Base-by-base conservation (phyloP, 1,139 yeast species). In the Meyerozyma smithsonii region DNA sequence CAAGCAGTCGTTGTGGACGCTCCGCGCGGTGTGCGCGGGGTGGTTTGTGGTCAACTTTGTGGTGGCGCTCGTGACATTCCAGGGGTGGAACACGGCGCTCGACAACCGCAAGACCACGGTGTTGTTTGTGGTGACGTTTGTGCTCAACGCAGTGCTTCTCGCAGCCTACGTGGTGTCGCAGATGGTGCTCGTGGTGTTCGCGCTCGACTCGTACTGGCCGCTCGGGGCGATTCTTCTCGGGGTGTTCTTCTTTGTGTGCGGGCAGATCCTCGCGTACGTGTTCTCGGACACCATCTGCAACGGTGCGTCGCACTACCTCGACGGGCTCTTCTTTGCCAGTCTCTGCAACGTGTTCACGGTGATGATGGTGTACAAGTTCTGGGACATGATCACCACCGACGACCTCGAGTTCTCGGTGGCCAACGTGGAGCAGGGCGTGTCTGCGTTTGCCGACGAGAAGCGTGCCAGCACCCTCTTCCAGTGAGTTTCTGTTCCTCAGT, bases 381-480 rank as follows among this genome's bases (percentile, higher is more conserved):
- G 97, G 97, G 97, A 90, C 55, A 86, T 88, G 78, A 84, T 92
- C 40, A 92, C 97, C n/a, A 79, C 82, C 44, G 97, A 92, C 55
- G 97, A 92, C 59, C 78, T 90, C 54, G 98, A 92, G 63, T 92
- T 92, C 60, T 80, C 92, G 38, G 95, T 88, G 39, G 75, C 76
- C 14, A 64, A 58, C 35, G 70, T 62, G 11, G 75, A 70, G 46
- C 69, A 64, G 37, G 72, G 70, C 4, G 62, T 67, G n/a, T 46
- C 52, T 42, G 56, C 62, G 4, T 64, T 64, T 43, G 68, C 61
- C 7, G 69, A 61, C 35, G 73, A 68, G 43, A 69, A 68, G 56
- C 55, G 72, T 42, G 42, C 49, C 16, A 64, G 70, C 44, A 55
- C 53, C 26, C 57, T 56, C 43, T 66, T 64, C 42, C 39, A 38